Percentiles rank a stretch among this genome's conserved stretches.
phyloP scores from a whole-genome alignment of 441 rosid genomes.

The Viola pubescens region DNA sequence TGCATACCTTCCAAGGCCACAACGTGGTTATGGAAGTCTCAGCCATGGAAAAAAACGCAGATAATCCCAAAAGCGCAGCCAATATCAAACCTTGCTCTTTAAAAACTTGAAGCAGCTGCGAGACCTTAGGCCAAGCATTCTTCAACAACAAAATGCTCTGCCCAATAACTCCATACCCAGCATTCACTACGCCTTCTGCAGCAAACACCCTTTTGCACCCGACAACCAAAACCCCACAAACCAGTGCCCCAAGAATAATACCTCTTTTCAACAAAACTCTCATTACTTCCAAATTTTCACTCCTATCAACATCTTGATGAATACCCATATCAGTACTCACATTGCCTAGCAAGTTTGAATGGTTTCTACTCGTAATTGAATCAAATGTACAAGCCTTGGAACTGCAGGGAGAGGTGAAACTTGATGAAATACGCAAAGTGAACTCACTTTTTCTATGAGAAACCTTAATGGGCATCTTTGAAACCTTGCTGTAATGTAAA shows the following conservation, averaged over 20 bases:
- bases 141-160: conserved; percentile 52
- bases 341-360: conserved; percentile 25
- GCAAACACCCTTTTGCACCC: conserved; percentile 66
- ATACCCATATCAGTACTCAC: conserved; percentile 26
- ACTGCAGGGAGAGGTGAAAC: conserved; percentile 1
- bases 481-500: conserved; percentile 29
- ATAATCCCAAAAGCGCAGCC: conserved; percentile 72
- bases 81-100: conserved; percentile 86
- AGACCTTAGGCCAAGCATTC: conserved; percentile 74
- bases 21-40: conserved; percentile 95
- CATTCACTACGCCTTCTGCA: conserved; percentile 60
- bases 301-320: conserved; percentile 17
- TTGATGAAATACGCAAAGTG: conserved; percentile 21
- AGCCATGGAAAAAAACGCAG: conserved; percentile 99
- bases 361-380: conserved; percentile 21
- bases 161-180: conserved; percentile 73
- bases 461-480: conserved; percentile 29
- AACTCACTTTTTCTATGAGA: conserved; percentile 23
- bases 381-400: background rate
- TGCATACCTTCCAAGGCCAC: conserved; percentile 98
- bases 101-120: conserved; percentile 63
- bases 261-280: conserved; percentile 43
- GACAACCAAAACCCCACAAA: conserved; percentile 50
- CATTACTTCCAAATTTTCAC: conserved; percentile 26
- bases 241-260: conserved; percentile 55